Conservation (phyloP, 257 asterid species). For the Rehmannia glutinosa region DNA sequence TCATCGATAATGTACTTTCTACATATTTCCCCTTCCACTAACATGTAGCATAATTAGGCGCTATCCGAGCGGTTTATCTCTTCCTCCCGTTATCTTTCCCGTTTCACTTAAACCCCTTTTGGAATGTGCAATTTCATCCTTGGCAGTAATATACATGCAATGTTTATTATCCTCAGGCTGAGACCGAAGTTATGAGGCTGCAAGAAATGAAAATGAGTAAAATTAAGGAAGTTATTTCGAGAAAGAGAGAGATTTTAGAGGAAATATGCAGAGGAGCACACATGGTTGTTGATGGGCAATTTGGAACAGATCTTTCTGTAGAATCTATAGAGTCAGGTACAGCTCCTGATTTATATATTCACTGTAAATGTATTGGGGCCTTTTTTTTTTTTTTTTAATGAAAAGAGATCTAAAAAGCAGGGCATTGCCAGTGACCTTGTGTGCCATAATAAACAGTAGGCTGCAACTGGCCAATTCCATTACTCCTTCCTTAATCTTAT, state of each 20-base stretch:
- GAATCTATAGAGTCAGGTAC: slow-evolving; percentile 73
- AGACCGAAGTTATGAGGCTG: slow-evolving; percentile 75
- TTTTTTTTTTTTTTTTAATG: not conserved
- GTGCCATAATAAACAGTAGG: not conserved
- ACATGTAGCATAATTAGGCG: no score
- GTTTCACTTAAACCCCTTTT: not conserved
- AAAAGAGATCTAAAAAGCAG: not conserved
- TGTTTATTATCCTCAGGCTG: slow-evolving; percentile 42
- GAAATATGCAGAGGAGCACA: slow-evolving; percentile 67
- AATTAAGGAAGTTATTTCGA: slow-evolving; percentile 89
- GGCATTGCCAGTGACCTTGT: no score
- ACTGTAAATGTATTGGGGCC: not conserved
- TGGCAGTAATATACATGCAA: slow-evolving; percentile 4
- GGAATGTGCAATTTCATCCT: not conserved
- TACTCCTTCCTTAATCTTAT: not conserved
- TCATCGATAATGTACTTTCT: slow-evolving; percentile 42
- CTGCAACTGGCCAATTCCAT: not conserved
- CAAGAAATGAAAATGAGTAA: slow-evolving; percentile 85
- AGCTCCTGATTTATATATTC: no score
- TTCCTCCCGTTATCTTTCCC: no score
- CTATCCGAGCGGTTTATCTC: no score
- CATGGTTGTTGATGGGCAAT: slow-evolving; percentile 52
- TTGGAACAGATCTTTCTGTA: slow-evolving; percentile 33
- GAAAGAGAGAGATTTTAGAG: slow-evolving; percentile 82
- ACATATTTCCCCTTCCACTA: not conserved